Evolutionary conservation across 1,284 basidiomycete species (phyloP), one percentile per base, ranked within the genome.

Genomic region (Ganoderma boninense): DNA sequence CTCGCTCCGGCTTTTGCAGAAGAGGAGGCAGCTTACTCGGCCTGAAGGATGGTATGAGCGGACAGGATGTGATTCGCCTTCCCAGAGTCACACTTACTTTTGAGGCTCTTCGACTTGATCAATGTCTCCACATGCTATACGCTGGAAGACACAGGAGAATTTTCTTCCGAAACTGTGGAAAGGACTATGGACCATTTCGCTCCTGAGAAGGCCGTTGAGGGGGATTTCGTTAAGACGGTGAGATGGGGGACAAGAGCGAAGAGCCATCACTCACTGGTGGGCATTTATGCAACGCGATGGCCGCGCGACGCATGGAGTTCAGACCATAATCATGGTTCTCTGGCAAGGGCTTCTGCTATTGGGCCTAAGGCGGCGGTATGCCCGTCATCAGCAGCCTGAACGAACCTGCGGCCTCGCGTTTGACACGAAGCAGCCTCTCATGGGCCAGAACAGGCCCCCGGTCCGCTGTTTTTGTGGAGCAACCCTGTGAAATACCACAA

Each of bases 71-170:
- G 20, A n/a, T 59, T 40, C 2, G 26, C 14, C 38, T 16, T 13
- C 20, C 16, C 29, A 38, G 23, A n/a, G 11, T n/a, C 42, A 26
- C 6, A 43, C 60, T 62, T 29, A 62, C 60, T 29, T 44, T 16
- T 16, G 60, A 62, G 60, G n/a, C 23, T 62, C 60, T 26, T 62
- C 23, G 26, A 26, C 60, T 13, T 43, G 38, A 10, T 62, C 60
- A 26, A 62, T 18, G n/a, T 62, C 60, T 29, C 60, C 60, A 26
- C 60, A 62, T 29, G 60, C 60, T 26, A 62, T 62, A 16, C 60
- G 40, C 2, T 62, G 60, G 40, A 62, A 43, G 40, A 43, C 60
- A 38, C 38, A 42, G 38, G 60, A 62, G 60, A 62, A 62, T 18
- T 62, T 62, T 42, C 60, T 62, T 16, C 60, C 60, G n/a, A 62